phyloP scores from a whole-genome alignment of 176 grass and related monocot genomes.

The Ensete glaucum region DNA sequence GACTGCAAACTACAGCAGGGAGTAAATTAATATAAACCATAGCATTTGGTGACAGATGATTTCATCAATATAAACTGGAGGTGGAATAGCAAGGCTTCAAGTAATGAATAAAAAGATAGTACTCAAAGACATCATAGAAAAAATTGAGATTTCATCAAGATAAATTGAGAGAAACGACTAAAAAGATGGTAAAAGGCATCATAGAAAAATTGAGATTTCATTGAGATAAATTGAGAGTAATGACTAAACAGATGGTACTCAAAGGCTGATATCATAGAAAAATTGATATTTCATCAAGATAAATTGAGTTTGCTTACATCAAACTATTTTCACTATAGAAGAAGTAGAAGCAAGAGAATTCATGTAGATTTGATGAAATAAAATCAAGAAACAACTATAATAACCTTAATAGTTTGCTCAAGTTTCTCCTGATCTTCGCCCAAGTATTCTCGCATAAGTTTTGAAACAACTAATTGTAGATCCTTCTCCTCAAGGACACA shows the following conservation, averaged over 20 bases:
- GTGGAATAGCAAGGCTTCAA: no score
- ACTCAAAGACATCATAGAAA: not conserved
- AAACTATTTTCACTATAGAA: not conserved
- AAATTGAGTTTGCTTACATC: not conserved
- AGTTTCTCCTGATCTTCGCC: constrained; percentile 31
- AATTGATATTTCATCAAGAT: not conserved
- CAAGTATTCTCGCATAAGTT: constrained; percentile 55
- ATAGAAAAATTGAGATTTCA: not conserved
- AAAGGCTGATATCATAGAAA: not conserved
- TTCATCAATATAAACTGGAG: no score
- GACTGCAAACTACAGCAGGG: constrained; percentile 69
- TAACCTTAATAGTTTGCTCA: constrained; percentile 54
- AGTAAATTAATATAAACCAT: constrained; percentile 4
- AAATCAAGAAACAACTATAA: not conserved
- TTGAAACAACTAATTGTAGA: constrained; percentile 57
- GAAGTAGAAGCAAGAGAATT: no score
- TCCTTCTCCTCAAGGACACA: constrained; percentile 63
- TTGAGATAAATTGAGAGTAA: no score
- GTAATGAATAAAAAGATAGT: no score
- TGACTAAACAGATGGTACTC: no score
- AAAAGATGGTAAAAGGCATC: not conserved
- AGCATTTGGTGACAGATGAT: not conserved
- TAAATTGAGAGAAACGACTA: not conserved
- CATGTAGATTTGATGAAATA: not conserved
- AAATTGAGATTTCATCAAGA: not conserved